Evolutionary conservation across 2,329 filamentous ascomycete genomes (phyloP).

Genomic region (Davidsoniella virescens): DNA sequence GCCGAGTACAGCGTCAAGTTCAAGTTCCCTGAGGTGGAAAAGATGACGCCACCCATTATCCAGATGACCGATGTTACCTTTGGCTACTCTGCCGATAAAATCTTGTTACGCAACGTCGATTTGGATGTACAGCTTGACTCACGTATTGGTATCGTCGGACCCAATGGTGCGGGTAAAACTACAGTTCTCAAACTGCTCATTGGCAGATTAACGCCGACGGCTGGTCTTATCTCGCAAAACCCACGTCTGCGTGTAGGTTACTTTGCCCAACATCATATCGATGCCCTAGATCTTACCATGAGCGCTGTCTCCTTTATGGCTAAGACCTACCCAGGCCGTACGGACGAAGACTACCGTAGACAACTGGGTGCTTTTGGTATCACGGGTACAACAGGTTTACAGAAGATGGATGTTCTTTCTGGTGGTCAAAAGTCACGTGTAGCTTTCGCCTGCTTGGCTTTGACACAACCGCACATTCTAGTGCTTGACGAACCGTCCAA

Average conservation of each 20-base stretch:
- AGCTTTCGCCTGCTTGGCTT: constrained; percentile 86
- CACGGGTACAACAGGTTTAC: constrained; percentile 88
- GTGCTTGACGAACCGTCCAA: constrained; percentile 98
- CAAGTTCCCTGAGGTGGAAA: constrained; percentile 94
- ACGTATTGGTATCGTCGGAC: constrained; percentile 95
- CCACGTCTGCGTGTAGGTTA: constrained; percentile 82
- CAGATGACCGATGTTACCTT: constrained; percentile 92
- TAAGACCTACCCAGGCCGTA: constrained; percentile 73
- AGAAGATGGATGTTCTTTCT: constrained; percentile 87
- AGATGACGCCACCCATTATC: constrained; percentile 90
- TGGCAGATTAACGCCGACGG: constrained; percentile 59
- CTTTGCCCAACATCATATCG: constrained; percentile 97
- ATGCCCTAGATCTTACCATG: constrained; percentile 76
- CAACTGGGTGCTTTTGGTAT: constrained; percentile 81
- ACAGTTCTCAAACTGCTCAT: constrained; percentile 97
- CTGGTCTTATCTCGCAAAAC: constrained; percentile 75
- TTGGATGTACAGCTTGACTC: constrained; percentile 96
- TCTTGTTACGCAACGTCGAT: constrained; percentile 72
- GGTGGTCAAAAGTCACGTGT: constrained; percentile 98
- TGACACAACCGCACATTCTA: constrained; percentile 90
- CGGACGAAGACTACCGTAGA: constrained; percentile 91
- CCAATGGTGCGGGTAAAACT: constrained; percentile 97
- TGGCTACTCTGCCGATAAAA: constrained; percentile 67
- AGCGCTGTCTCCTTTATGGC: constrained; percentile 95
- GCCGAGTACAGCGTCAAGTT: constrained; percentile 93